Percentiles rank a stretch among this genome's conserved stretches.
Conservation (phyloP, 1,139 yeast species). For the Nadsonia starkeyi-henricii region DNA sequence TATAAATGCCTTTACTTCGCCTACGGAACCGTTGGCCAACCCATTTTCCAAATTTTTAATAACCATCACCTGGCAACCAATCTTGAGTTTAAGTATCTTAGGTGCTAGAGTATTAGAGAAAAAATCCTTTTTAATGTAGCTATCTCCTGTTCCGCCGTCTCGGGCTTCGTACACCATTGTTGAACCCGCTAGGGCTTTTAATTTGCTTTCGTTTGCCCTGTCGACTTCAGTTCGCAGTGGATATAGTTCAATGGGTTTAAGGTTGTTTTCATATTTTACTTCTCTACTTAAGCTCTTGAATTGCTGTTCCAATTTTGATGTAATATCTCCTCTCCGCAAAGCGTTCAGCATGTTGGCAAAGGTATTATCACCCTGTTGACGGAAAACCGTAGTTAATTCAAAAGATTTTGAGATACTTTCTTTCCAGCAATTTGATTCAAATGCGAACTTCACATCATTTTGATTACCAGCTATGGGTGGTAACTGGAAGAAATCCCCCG, state of each 20-base stretch:
- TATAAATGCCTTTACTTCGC: slow-evolving; percentile 34
- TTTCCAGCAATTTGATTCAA: slow-evolving; percentile 68
- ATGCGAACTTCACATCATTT: slow-evolving; percentile 39
- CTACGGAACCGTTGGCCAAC: slow-evolving; percentile 45
- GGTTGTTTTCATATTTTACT: slow-evolving; percentile 53
- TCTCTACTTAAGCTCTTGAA: slow-evolving; percentile 39
- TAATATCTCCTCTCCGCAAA: slow-evolving; percentile 50
- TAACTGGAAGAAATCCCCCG: slow-evolving; percentile 78
- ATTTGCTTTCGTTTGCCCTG: slow-evolving; percentile 43
- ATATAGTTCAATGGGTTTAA: slow-evolving; percentile 67
- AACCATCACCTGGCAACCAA: slow-evolving; percentile 51
- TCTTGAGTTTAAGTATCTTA: slow-evolving; percentile 31
- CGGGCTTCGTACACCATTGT: slow-evolving; percentile 29
- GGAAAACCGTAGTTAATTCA: slow-evolving; percentile 62
- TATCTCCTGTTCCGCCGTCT: slow-evolving; percentile 27
- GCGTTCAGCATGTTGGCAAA: slow-evolving; percentile 64
- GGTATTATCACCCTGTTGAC: slow-evolving; percentile 73
- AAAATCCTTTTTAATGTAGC: slow-evolving; percentile 7
- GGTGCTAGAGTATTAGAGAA: slow-evolving; percentile 38
- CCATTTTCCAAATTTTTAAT: slow-evolving; percentile 31
- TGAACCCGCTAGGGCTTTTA: slow-evolving; percentile 33
- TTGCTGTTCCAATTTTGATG: slow-evolving; percentile 30
- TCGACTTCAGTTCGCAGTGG: slow-evolving; percentile 69
- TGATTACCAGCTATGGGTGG: slow-evolving; percentile 48
- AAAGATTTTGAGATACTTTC: slow-evolving; percentile 46